Percentiles rank a stretch among this genome's conserved stretches.
Conservation (phyloP, 768 basidiomycete genomes). For the Boletus rufocinnamomeus region DNA sequence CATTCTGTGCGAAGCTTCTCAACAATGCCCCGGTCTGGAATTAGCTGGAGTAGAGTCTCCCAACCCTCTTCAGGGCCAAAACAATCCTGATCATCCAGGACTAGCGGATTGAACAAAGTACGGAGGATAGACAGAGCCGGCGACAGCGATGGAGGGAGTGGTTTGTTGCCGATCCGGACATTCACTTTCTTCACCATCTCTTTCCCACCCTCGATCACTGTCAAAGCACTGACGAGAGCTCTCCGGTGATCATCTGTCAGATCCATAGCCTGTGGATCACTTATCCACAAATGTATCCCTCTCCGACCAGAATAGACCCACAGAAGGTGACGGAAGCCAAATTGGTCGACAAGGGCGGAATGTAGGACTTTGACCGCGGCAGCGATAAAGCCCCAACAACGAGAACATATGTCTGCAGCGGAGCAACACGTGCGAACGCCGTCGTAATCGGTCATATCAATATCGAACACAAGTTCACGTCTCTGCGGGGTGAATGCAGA, state of each 20-base stretch:
- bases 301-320: slow-evolving; percentile 99
- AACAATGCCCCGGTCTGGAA: slow-evolving; percentile 63
- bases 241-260: slow-evolving; percentile 90
- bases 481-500: slow-evolving; percentile 67
- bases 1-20: slow-evolving; percentile 57
- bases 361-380: slow-evolving; percentile 90
- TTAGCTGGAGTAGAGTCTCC: slow-evolving; percentile 68
- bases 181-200: slow-evolving; percentile 84
- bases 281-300: slow-evolving; percentile 98
- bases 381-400: slow-evolving; percentile 95
- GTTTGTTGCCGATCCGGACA: slow-evolving; percentile 48
- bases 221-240: slow-evolving; percentile 84
- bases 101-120: slow-evolving; percentile 60
- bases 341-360: slow-evolving; percentile 76
- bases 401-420: slow-evolving; percentile 84
- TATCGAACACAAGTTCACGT: slow-evolving; percentile 98
- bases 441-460: slow-evolving; percentile 99
- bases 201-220: slow-evolving; percentile 78
- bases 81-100: slow-evolving; percentile 83
- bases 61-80: slow-evolving; percentile 72
- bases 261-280: slow-evolving; percentile 82
- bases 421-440: slow-evolving; percentile 93
- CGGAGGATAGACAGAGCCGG: slow-evolving; percentile 52
- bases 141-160: slow-evolving; percentile 75
- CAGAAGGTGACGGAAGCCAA: slow-evolving; percentile 85